Evolutionary conservation across 192 early-diverging fungal genomes (phyloP).

Genomic region (Thamnidium elegans): DNA sequence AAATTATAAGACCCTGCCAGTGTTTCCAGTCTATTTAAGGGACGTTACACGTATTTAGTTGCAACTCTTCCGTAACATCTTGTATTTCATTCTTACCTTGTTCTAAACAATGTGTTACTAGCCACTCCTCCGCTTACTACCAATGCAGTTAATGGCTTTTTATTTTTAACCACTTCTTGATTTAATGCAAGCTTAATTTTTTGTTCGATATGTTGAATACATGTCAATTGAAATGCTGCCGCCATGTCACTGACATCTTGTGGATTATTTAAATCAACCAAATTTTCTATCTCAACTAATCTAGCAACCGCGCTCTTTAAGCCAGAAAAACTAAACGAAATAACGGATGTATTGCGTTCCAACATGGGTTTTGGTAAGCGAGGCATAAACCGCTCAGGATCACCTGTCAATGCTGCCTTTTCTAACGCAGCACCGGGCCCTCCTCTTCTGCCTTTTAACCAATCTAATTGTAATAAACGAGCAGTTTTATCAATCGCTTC

Average conservation of each 20-base stretch:
- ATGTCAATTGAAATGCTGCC: conserved; percentile 66
- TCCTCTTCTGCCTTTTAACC: conserved; percentile 61
- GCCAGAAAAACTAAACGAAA: conserved; percentile 74
- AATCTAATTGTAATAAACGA: conserved; percentile 60
- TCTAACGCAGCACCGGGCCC: conserved; percentile 72
- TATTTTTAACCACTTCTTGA: conserved; percentile 32
- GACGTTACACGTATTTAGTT: background rate
- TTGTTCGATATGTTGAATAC: conserved; percentile 57
- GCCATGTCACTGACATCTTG: conserved; percentile 60
- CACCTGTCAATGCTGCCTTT: conserved; percentile 50
- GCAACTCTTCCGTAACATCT: background rate
- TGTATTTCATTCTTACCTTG: conserved; percentile 10
- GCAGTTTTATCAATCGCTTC: conserved; percentile 80
- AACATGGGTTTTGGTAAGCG: conserved; percentile 61
- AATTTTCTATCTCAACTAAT: conserved; percentile 42
- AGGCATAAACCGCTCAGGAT: conserved; percentile 40
- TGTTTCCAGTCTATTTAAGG: conserved; percentile 25
- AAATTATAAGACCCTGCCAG: conserved; percentile 44
- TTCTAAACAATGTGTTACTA: conserved; percentile 63
- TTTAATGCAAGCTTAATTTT: conserved; percentile 59
- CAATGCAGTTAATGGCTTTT: conserved; percentile 42
- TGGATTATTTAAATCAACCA: conserved; percentile 24
- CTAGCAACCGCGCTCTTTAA: conserved; percentile 65
- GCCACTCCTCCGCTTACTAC: conserved; percentile 79
- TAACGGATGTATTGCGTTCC: conserved; percentile 45